phyloP scores from a whole-genome alignment of 2,329 filamentous ascomycete species.

The Talaromyces sp. region DNA sequence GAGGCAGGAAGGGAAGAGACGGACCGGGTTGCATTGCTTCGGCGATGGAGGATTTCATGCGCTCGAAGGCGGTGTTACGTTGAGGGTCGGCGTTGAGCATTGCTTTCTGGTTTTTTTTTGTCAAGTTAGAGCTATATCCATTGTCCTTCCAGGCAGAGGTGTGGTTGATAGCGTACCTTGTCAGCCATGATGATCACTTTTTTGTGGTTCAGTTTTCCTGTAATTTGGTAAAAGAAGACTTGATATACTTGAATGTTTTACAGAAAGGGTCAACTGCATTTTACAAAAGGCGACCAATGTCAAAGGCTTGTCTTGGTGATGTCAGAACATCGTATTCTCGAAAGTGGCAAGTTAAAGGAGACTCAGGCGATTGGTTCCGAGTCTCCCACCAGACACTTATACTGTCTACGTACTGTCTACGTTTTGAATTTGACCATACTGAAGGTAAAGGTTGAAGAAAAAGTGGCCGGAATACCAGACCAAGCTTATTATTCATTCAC shows the following conservation, averaged over 20 bases:
- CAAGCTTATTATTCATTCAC: constrained; percentile 3
- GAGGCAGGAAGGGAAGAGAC: not conserved
- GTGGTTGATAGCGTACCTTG: not conserved
- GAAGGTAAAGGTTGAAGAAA: not conserved
- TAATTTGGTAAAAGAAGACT: not conserved
- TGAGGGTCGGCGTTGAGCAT: constrained; percentile 1
- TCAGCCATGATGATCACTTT: constrained; percentile 3
- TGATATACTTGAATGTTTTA: not conserved
- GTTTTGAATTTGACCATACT: not conserved
- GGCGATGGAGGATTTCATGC: constrained; percentile 3
- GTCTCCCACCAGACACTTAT: too few species aligned
- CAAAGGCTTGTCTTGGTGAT: not conserved
- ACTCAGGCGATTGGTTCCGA: not conserved
- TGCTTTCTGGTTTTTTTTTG: constrained; percentile 2
- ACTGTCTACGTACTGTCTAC: too few species aligned
- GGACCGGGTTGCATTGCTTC: constrained; percentile 13
- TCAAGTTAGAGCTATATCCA: not conserved
- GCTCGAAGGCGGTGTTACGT: constrained; percentile 4
- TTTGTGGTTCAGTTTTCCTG: not conserved
- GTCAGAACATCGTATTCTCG: constrained; percentile 10
- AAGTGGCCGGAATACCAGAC: not conserved
- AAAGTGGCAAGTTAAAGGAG: not conserved
- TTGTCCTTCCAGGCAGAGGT: too few species aligned
- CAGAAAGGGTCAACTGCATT: not conserved
- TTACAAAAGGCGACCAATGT: not conserved